Evolutionary conservation across 306 rosid genomes (phyloP).

Genomic region (Prunus armeniaca): DNA sequence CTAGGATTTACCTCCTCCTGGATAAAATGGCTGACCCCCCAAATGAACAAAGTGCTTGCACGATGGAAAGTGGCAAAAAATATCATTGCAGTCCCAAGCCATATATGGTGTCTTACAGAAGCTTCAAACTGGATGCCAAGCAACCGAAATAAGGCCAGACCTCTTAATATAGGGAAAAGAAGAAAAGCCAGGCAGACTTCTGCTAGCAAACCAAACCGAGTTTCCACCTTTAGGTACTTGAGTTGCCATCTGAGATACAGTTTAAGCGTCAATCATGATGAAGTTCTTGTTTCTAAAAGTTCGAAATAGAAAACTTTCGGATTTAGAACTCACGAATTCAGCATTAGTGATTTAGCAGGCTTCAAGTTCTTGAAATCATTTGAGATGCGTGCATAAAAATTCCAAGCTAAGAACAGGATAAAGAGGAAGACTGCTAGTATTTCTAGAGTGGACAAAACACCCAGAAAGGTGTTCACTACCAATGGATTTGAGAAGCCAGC

Average conservation of each 20-base stretch:
- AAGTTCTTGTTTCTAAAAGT: neutral
- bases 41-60: constrained; percentile 66
- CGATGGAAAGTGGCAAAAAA: constrained; percentile 73
- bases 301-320: neutral
- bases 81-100: constrained; percentile 86
- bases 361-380: constrained; percentile 64
- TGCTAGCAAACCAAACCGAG: constrained; percentile 72
- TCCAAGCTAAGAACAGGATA: constrained; percentile 69
- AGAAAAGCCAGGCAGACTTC: constrained; percentile 79
- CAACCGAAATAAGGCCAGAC: constrained; percentile 66
- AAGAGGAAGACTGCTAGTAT: constrained; percentile 54
- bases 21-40: constrained; percentile 75
- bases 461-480: constrained; percentile 58
- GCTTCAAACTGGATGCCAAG: constrained; percentile 83
- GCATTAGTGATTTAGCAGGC: constrained; percentile 55
- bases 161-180: constrained; percentile 75
- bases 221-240: constrained; percentile 67
- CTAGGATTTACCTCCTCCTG: constrained; percentile 58
- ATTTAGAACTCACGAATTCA: constrained; percentile 51
- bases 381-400: constrained; percentile 60
- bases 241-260: constrained; percentile 76
- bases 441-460: constrained; percentile 65
- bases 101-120: constrained; percentile 74
- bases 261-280: constrained; percentile 16
- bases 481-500: constrained; percentile 54